phyloP scores from a whole-genome alignment of 768 basidiomycete genomes.

The Candolleomyces aberdarensis region DNA sequence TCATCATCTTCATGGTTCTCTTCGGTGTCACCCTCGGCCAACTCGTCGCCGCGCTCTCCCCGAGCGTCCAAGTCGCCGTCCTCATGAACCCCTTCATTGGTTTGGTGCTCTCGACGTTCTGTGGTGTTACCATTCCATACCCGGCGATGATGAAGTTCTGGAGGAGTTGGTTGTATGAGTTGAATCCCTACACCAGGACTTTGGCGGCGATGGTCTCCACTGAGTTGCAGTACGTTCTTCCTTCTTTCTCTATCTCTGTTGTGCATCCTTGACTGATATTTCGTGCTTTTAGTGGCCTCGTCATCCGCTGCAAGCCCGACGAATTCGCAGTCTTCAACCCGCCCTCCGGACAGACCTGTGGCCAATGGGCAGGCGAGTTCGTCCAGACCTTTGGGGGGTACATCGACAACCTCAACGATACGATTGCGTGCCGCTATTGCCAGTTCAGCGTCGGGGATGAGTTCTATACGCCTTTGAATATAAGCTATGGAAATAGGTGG shows the following conservation, averaged over 20 bases:
- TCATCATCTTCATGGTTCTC: conserved; percentile 67
- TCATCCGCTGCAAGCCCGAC: conserved; percentile 57
- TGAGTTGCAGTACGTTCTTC: conserved; percentile 42
- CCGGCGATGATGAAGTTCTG: conserved; percentile 63
- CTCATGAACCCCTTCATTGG: conserved; percentile 77
- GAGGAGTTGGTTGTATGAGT: conserved; percentile 75
- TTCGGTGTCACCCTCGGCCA: conserved; percentile 69
- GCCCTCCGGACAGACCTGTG: conserved; percentile 71
- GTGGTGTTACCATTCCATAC: conserved; percentile 77
- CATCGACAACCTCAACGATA: conserved; percentile 62
- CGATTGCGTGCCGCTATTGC: conserved; percentile 68
- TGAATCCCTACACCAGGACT: conserved; percentile 68
- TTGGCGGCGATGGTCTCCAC: conserved; percentile 76
- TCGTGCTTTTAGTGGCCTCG: conserved; percentile 45
- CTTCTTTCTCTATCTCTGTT: not conserved
- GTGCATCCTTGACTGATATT: not conserved
- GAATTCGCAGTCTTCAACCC: conserved; percentile 76
- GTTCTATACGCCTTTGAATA: conserved; percentile 68
- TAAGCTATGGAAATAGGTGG: conserved; percentile 60
- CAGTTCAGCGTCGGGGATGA: conserved; percentile 65
- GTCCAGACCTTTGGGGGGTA: conserved; percentile 65
- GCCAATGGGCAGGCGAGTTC: conserved; percentile 67
- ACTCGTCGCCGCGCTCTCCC: conserved; percentile 70
- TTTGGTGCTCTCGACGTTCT: conserved; percentile 67
- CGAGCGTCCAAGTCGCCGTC: conserved; percentile 72